Conservation (phyloP, 192 early-diverging fungal species). For the Umbelopsis ramanniana region DNA sequence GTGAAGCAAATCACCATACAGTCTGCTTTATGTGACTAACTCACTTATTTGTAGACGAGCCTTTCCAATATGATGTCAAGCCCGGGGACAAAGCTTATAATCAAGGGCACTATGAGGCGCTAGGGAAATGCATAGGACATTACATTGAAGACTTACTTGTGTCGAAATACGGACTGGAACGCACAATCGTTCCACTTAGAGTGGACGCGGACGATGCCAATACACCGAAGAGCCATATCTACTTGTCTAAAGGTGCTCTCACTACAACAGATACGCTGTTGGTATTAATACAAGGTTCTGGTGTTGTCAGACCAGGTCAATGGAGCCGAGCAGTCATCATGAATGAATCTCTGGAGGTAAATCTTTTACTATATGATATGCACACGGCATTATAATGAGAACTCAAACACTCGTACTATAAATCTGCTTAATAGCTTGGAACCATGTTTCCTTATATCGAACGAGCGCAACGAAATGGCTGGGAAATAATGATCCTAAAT, state of each 20-base stretch:
- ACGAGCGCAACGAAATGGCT: constrained; percentile 28
- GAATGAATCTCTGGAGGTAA: constrained; percentile 39
- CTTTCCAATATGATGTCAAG: constrained; percentile 22
- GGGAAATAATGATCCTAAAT: constrained; percentile 34
- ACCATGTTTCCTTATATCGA: constrained; percentile 38
- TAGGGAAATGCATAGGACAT: constrained; percentile 19
- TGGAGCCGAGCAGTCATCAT: constrained; percentile 40
- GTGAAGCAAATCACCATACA: too few relatives aligned
- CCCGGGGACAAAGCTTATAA: constrained; percentile 17
- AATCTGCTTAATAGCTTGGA: constrained; percentile 16
- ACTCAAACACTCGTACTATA: not conserved
- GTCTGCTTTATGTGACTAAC: not conserved
- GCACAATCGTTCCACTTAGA: not conserved
- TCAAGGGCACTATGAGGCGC: constrained; percentile 27
- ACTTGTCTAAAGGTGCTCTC: constrained; percentile 11
- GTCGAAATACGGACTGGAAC: constrained; percentile 3
- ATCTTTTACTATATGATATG: not conserved
- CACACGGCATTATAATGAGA: not conserved
- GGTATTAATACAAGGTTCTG: constrained; percentile 35
- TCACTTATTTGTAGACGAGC: not conserved
- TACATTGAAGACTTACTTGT: constrained; percentile 29
- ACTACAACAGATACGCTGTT: constrained; percentile 9
- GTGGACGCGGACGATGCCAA: not conserved
- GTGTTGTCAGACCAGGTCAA: constrained; percentile 39
- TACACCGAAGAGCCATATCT: constrained; percentile 24